A percentile compares a stretch with the other conserved stretches of the same genome.
Conservation (phyloP, 352 stramenopile species). For the Phytophthora fragariaefolia region DNA sequence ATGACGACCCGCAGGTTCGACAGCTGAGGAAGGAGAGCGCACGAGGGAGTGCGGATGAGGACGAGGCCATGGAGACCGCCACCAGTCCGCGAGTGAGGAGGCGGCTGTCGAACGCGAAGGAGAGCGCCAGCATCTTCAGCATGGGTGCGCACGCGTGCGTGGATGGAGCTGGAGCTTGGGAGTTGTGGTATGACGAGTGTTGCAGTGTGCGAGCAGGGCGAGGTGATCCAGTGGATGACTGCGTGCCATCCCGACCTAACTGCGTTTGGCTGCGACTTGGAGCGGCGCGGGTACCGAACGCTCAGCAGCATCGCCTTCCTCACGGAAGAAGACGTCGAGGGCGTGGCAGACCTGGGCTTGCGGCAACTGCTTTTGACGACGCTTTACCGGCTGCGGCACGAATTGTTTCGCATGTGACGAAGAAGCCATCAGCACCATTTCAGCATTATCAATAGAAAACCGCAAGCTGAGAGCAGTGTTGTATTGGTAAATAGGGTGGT, state of each 20-base stretch:
- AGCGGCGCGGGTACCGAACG: conserved; percentile 70
- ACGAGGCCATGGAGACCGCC: conserved; percentile 25
- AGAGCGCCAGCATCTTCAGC: conserved; percentile 75
- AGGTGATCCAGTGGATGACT: conserved; percentile 87
- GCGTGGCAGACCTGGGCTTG: conserved; percentile 37
- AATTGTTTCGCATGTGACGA: conserved; percentile 84
- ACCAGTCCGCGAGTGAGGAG: conserved; percentile 71
- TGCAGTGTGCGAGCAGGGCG: conserved; percentile 76
- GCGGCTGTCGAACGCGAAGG: conserved; percentile 77
- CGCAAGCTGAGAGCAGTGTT: not conserved
- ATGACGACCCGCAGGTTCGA: conserved; percentile 30
- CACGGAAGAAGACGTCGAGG: conserved; percentile 69
- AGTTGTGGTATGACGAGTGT: not conserved
- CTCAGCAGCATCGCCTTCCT: conserved; percentile 86
- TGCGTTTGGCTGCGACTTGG: conserved; percentile 60
- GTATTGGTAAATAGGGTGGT: conserved; percentile 1
- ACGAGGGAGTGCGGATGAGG: conserved; percentile 6
- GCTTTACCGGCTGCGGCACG: conserved; percentile 73
- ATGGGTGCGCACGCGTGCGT: conserved; percentile 44
- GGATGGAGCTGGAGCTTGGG: not conserved
- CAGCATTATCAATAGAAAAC: conserved; percentile 26
- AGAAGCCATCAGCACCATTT: not conserved
- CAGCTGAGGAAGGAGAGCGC: conserved; percentile 22
- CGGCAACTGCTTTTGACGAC: conserved; percentile 68
- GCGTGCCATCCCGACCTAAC: conserved; percentile 76